phyloP scores from a whole-genome alignment of 1,284 basidiomycete genomes.

The Ustilago lituana region DNA sequence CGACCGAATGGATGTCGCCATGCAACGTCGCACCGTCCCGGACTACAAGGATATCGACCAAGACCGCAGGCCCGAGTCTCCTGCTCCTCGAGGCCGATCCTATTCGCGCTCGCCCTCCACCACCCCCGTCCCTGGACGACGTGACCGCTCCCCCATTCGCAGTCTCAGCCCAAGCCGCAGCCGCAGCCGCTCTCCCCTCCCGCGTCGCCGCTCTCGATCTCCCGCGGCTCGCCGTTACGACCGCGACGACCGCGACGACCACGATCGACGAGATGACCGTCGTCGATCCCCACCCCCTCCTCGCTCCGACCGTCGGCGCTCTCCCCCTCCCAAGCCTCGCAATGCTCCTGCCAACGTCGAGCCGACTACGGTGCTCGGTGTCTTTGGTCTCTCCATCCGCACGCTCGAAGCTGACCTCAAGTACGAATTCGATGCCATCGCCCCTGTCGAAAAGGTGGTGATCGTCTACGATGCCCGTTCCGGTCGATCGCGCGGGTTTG shows the following conservation, averaged over 20 bases:
- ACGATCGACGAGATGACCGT: constrained; percentile 14
- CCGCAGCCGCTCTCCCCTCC: constrained; percentile 24
- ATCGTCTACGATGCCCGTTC: constrained; percentile 99
- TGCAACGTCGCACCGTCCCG: constrained; percentile 22
- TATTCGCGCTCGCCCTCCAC: constrained; percentile 44
- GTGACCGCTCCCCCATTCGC: constrained; percentile 19
- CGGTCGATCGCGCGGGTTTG: constrained; percentile 95
- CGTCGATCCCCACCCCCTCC: constrained; percentile 36
- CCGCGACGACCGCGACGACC: constrained; percentile 20
- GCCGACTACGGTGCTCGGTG: constrained; percentile 88
- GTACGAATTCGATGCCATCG: constrained; percentile 88
- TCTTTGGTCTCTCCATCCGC: constrained; percentile 94
- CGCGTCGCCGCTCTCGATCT: constrained; percentile 44
- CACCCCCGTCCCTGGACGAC: constrained; percentile 33
- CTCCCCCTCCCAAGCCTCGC: constrained; percentile 40
- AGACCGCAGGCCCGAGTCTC: constrained; percentile 32
- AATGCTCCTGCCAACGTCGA: constrained; percentile 70
- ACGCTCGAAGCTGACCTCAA: constrained; percentile 93
- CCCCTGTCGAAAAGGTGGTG: constrained; percentile 86
- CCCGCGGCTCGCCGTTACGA: constrained; percentile 32
- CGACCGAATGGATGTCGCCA: constrained; percentile 9
- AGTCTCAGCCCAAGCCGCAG: constrained; percentile 14
- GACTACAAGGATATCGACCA: constrained; percentile 47
- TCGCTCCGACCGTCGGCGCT: constrained; percentile 36
- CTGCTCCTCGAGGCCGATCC: constrained; percentile 37